Evolutionary conservation across 768 basidiomycete genomes (phyloP), one percentile per base, ranked within the genome.

Genomic region (Infundibulicybe gibba): DNA sequence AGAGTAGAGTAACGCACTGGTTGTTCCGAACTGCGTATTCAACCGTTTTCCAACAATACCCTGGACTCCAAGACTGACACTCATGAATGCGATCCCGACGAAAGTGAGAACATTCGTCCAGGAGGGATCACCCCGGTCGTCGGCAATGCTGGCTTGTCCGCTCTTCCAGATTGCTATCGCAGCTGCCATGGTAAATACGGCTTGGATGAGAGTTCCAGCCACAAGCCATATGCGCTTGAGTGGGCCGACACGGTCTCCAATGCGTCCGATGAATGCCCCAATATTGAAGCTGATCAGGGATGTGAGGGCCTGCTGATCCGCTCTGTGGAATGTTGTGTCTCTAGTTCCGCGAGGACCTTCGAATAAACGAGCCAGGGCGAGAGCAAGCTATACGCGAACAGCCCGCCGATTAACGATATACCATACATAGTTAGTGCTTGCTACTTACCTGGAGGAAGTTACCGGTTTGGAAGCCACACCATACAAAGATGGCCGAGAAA

Each of bases 401-500:
- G 9, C n/a, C n/a, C 25, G 14, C 40, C 31, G 31, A 19, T 12
- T 37, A 35, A 51, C 46, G 35, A 42, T 30, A 19, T 47, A 40
- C 41, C 40, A 40, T 31, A 41, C 44, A 8, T 41, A 16, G 31
- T 32, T 12, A 17, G 31, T 19, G 38, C 19, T 34, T 10, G 15
- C 32, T 33, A 38, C 25, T 40, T 55, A 84, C 83, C 70, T 86
- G 83, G 9, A 80, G 73, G 53, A 80, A 80, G 59, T 88, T 88
- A 43, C 86, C 88, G 0, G 88, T 90, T 63, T 91, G 89, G 64
- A 90, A 91, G 12, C 84, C 88, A 62, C 84, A 87, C 87, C 90
- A 92, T 11, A 91, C 80, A 61, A 82, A 91, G 40, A 89, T 70
- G 2, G 90, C 85, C 38, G 86, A 80, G 68, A 91, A 91, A 3